Evolutionary conservation across 1,284 basidiomycete genomes (phyloP), one percentile per base, ranked within the genome.

Genomic region (Microbotryomycetes sp.): DNA sequence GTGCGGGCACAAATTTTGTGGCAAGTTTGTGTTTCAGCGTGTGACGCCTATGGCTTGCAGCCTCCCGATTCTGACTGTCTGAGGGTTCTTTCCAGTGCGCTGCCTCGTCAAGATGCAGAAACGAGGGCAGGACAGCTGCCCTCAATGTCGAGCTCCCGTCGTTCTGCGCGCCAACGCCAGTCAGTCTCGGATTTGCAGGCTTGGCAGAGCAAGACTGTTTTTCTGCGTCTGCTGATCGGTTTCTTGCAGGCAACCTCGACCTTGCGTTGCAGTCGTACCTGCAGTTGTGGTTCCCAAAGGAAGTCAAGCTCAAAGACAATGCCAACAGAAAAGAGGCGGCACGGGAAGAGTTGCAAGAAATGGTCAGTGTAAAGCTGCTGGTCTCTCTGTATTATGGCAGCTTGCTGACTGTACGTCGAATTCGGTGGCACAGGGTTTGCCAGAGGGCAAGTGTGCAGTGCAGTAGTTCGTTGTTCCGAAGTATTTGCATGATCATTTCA

Each of bases 41-140:
- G n/a, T n/a, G n/a, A n/a, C n/a, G n/a, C n/a, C n/a, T n/a, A n/a
- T n/a, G n/a, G n/a, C n/a, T n/a, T n/a, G n/a, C n/a, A n/a, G n/a
- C n/a, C n/a, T n/a, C n/a, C n/a, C n/a, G n/a, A n/a, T n/a, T n/a
- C n/a, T n/a, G n/a, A n/a, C n/a, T n/a, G 35, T 41, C 18, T 9
- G 35, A 13, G 21, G 35, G 26, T 60, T 55, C 47, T 24, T 18
- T 1, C 1, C 23, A 56, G 54, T 66, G 24, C 82, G 85, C 54
- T 96, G 92, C 74, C 79, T 97, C 18, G 90, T 91, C 52, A 96
- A 97, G 78, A 87, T 97, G 83, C 93, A 97, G 77, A 89, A 88
- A 72, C 80, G 86, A 16, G 83, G 85, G 0, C 84, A 87, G 70
- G 82, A 79, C 13, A 79, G 87, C 65, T 97, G 93, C 74, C 93